Percentiles rank a stretch among this genome's conserved stretches.
phyloP scores from a whole-genome alignment of 805 yeast genomes.

The Metschnikowia borealis region DNA sequence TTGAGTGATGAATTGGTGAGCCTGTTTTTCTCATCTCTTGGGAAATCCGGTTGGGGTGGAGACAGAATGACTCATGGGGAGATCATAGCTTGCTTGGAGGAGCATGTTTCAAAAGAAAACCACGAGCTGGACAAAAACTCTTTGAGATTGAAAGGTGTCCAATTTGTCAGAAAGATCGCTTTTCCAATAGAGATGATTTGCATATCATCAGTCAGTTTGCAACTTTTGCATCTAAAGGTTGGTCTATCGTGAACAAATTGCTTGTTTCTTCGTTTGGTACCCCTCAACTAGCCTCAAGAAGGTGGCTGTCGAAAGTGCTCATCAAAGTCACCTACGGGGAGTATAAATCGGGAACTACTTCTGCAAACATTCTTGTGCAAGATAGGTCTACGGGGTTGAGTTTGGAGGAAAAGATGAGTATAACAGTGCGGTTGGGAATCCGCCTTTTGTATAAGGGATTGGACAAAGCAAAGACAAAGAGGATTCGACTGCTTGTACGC shows the following conservation, averaged over 20 bases:
- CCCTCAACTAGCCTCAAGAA: conserved; percentile 73
- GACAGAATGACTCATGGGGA: conserved; percentile 45
- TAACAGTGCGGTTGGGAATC: conserved; percentile 84
- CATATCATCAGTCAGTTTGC: conserved; percentile 87
- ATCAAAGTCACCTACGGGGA: conserved; percentile 87
- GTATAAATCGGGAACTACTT: conserved; percentile 74
- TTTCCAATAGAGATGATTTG: conserved; percentile 48
- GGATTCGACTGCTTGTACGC: conserved; percentile 57
- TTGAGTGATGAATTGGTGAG: conserved; percentile 55
- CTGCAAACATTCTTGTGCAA: conserved; percentile 92
- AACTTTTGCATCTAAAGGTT: conserved; percentile 73
- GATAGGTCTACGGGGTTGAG: conserved; percentile 85
- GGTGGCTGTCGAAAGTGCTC: conserved; percentile 82
- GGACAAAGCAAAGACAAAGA: conserved; percentile 53
- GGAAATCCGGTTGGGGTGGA: conserved; percentile 51
- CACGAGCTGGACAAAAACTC: conserved; percentile 30
- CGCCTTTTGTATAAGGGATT: conserved; percentile 76
- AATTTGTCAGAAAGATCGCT: conserved; percentile 61
- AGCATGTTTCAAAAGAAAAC: conserved; percentile 23
- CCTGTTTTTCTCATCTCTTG: conserved; percentile 45
- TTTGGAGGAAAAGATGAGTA: conserved; percentile 90
- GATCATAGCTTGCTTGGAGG: conserved; percentile 45
- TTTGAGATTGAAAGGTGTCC: conserved; percentile 75
- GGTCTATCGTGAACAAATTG: conserved; percentile 64
- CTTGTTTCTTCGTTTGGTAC: conserved; percentile 71